A percentile compares a stretch with the other conserved stretches of the same genome.
These are phyloP conservation scores for Eucalyptus polybractea DNA, from an alignment of 345 rosid species.

Conservation along the genomic window DNA sequence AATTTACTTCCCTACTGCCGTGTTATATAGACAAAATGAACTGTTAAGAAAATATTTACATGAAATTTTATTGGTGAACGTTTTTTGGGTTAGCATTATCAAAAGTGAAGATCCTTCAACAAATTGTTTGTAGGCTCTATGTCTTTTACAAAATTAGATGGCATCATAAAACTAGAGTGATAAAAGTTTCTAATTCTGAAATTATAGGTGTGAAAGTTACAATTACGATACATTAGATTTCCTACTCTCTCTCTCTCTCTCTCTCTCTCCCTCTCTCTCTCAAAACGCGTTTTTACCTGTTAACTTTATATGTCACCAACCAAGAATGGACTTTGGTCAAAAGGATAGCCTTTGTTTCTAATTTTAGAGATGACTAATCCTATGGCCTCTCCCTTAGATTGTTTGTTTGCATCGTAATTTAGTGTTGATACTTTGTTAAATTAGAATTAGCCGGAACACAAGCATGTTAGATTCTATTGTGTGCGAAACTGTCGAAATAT, in stretches of 20 bases:
- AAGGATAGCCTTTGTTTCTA: not conserved
- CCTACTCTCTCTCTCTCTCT: not conserved
- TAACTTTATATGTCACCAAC: not conserved
- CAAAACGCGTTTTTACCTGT: not conserved
- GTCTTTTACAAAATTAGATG: not conserved
- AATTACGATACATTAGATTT: too few relatives aligned
- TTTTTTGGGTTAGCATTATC: not conserved
- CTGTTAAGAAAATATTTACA: too few relatives aligned
- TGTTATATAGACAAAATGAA: too few relatives aligned
- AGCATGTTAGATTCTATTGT: not conserved
- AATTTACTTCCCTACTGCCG: accelerated
- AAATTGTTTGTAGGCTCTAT: not conserved
- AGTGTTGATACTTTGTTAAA: not conserved
- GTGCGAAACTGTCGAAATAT: not conserved
- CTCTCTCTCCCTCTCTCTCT: not conserved
- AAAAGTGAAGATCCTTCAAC: not conserved
- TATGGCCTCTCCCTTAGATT: not conserved
- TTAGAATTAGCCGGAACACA: not conserved
- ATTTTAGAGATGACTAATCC: not conserved
- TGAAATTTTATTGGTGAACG: accelerated
- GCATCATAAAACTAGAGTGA: too few relatives aligned
- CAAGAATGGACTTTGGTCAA: not conserved
- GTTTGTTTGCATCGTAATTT: not conserved
- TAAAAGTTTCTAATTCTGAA: too few relatives aligned
- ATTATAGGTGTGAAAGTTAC: too few relatives aligned